Base-by-base conservation (phyloP, 352 stramenopile species). In the Pythium myriotylum region DNA sequence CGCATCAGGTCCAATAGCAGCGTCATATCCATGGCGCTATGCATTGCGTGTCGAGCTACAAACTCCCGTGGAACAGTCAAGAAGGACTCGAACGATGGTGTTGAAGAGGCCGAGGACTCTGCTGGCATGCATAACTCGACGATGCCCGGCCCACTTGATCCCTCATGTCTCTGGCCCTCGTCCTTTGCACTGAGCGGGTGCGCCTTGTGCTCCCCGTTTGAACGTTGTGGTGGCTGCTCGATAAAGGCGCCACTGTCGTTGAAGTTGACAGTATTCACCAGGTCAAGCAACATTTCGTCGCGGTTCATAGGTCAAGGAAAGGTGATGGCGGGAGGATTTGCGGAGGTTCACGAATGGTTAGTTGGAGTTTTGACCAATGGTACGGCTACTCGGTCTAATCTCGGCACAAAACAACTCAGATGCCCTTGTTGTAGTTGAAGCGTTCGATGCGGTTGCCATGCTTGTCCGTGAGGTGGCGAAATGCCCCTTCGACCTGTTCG, bases 361-460 rank as follows among this genome's bases (percentile, higher is more conserved):
- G 29, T 10, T 1, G 3, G 43, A 39, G 5, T 55, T 56, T 56
- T 61, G 29, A 16, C 51, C 50, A 60, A 67, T 57, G 50, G 56
- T 14, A 40, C 29, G 20, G 23, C 22, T 39, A 9, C 46, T 29
- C 3, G 17, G 19, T 23, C 14, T 35, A n/a, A n/a, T n/a, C n/a
- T 10, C 29, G 10, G 29, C 29, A 35, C 29, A 35, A 35, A 35
- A 54, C 37, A 24, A 22, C 16, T 32, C 69, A 93, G 52, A 93
- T 90, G 54, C 84, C 84, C 67, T 94, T 94, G 79, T 94, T 89
- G 72, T 94, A 94, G 46, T 76, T 77, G 60, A 91, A 88, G 35
- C 81, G 66, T 27, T 73, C 68, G 56, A 91, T 76, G 42, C 70
- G 80, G 35, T 85, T 68, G 39, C 79, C 82, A 24, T 81, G 54